Percentiles rank a stretch among this genome's conserved stretches.
Evolutionary conservation across 2,329 filamentous ascomycete species (phyloP).

Genomic region (Alternaria longipes): DNA sequence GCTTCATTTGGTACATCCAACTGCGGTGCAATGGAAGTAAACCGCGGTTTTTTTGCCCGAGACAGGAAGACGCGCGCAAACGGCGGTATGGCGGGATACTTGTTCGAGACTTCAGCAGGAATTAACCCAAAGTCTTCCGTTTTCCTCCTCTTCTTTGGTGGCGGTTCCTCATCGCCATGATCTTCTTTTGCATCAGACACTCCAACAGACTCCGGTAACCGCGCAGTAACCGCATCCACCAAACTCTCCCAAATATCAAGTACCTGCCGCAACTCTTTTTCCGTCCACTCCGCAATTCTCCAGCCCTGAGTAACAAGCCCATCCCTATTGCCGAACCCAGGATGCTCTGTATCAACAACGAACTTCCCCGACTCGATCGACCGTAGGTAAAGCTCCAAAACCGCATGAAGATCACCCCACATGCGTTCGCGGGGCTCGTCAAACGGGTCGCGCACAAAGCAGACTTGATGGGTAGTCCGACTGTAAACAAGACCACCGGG

Average conservation of each 20-base stretch:
- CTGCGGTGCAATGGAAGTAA: conserved; percentile 1
- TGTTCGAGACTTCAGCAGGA: background rate
- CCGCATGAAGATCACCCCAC: background rate
- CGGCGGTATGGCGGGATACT: background rate
- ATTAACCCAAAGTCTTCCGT: background rate
- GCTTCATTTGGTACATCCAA: background rate
- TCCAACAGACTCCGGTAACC: background rate
- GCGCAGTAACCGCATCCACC: background rate
- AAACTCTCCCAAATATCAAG: background rate
- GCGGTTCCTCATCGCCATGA: too few species aligned
- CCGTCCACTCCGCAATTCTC: background rate
- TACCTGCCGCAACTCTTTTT: background rate
- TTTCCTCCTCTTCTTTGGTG: background rate
- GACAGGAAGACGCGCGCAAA: background rate
- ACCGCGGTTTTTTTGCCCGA: background rate
- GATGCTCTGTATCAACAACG: background rate
- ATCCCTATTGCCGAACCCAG: too few species aligned
- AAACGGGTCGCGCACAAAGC: background rate
- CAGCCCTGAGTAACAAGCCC: background rate
- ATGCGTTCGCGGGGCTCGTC: background rate
- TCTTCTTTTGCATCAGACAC: background rate
- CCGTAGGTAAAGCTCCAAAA: background rate
- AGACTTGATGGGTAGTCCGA: background rate
- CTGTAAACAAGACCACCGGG: background rate
- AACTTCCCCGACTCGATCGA: background rate